phyloP scores from a whole-genome alignment of 2,329 filamentous ascomycete genomes.

The Aspergillus oerlinghausenensis region DNA sequence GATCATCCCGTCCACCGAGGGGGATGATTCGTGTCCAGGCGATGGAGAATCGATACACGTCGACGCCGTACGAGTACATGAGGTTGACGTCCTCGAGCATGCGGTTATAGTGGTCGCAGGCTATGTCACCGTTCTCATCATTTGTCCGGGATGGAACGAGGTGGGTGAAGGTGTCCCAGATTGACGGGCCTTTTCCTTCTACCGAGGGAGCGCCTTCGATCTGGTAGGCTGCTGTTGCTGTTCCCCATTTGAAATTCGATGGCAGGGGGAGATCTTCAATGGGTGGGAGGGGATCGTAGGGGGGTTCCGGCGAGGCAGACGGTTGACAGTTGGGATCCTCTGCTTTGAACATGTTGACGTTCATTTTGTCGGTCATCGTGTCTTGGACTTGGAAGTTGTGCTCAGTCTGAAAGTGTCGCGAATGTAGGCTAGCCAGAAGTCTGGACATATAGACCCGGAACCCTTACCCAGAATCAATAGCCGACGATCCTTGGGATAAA shows the following conservation, averaged over 20 bases:
- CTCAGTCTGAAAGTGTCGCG: too few species aligned
- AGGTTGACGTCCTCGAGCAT: conserved; percentile 40
- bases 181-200: conserved; percentile 33
- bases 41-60: conserved; percentile 39
- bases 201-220: conserved; percentile 37
- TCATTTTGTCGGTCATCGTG: too few species aligned
- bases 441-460: too few species aligned
- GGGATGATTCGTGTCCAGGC: conserved; percentile 46
- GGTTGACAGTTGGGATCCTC: too few species aligned
- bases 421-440: too few species aligned
- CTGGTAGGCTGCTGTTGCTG: conserved; percentile 38
- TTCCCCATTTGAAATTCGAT: conserved; percentile 36
- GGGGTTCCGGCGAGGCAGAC: too few species aligned
- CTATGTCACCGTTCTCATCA: conserved; percentile 44
- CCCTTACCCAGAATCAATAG: too few species aligned
- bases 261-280: conserved; percentile 15
- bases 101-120: conserved; percentile 44
- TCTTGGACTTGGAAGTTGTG: too few species aligned
- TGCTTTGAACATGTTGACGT: too few species aligned
- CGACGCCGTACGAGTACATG: conserved; percentile 23
- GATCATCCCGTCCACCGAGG: conserved; percentile 37
- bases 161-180: conserved; percentile 36
- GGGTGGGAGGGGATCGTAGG: too few species aligned
- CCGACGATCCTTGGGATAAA: too few species aligned
- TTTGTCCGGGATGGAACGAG: conserved; percentile 27